These are phyloP conservation scores for Patellifolia procumbens DNA, from an alignment of 179 eudicot species.

Conservation along the genomic window DNA sequence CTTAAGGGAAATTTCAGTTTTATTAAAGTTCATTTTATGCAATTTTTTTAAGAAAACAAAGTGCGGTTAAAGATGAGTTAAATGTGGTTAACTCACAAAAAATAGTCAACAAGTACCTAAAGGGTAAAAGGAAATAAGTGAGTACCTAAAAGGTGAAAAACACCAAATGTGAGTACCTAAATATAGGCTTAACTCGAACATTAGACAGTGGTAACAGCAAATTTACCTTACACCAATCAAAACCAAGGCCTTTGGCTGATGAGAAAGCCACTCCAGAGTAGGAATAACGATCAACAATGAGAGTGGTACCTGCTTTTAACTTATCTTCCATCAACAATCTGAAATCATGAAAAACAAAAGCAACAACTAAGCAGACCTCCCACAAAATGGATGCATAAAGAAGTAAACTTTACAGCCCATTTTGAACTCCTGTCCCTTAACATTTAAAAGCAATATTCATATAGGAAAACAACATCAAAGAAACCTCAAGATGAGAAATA, in stretches of 20 bases:
- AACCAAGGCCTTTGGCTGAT: conserved; percentile 86
- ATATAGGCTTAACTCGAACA: no score
- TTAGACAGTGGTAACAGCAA: not conserved
- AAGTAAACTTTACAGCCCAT: not conserved
- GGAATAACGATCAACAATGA: conserved; percentile 91
- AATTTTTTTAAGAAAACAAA: no score
- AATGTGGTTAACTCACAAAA: no score
- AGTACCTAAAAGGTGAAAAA: no score
- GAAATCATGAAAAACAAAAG: conserved; percentile 18
- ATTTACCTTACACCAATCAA: conserved; percentile 89
- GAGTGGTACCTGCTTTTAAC: conserved; percentile 82
- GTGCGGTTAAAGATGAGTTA: no score
- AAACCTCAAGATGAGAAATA: not conserved
- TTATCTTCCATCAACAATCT: conserved; percentile 80
- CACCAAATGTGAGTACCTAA: no score
- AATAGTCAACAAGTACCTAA: no score
- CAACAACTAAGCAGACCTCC: not conserved
- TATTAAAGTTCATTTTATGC: no score
- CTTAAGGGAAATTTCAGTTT: no score
- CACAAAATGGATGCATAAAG: not conserved
- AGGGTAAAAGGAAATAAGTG: no score
- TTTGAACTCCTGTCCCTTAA: not conserved
- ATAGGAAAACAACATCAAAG: not conserved
- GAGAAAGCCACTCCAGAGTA: conserved; percentile 98
- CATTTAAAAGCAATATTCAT: not conserved